Conservation (phyloP, 257 asterid genomes). For the Oldenlandia corymbosa region DNA sequence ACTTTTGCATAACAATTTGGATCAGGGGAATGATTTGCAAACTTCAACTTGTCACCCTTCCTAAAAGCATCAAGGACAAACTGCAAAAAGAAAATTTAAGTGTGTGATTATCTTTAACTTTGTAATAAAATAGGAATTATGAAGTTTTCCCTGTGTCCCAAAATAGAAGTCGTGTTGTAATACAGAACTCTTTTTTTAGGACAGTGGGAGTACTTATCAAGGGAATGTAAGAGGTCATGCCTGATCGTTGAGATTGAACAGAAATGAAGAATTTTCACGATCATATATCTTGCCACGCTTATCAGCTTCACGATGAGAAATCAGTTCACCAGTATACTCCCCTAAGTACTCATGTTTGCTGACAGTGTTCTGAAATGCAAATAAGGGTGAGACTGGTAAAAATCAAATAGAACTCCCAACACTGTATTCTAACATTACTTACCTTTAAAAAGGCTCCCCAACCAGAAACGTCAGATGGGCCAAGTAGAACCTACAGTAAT, state of each 20-base stretch:
- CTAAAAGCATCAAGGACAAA: conserved; percentile 89
- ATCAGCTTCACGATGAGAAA: conserved; percentile 97
- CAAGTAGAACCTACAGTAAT: conserved; percentile 66
- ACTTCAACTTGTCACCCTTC: conserved; percentile 86
- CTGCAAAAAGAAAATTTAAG: conserved; percentile 34
- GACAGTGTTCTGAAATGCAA: conserved; percentile 68
- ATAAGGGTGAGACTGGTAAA: conserved; percentile 15
- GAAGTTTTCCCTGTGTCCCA: too few species aligned
- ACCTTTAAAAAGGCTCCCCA: conserved; percentile 99
- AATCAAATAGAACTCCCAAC: conserved; percentile 5
- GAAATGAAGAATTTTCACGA: conserved; percentile 89
- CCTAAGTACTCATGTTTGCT: conserved; percentile 92
- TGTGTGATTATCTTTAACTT: background rate
- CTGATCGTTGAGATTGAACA: conserved; percentile 86
- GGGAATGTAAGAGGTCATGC: conserved; percentile 28
- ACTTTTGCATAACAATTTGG: conserved; percentile 96
- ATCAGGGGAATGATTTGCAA: conserved; percentile 88
- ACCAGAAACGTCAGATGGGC: conserved; percentile 91
- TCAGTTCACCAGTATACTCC: conserved; percentile 93
- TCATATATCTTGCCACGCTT: conserved; percentile 99
- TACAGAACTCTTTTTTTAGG: too few species aligned
- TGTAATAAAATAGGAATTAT: too few species aligned
- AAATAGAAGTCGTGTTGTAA: too few species aligned
- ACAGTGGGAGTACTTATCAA: background rate
- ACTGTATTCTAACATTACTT: conserved; percentile 35